phyloP scores from a whole-genome alignment of 1,284 basidiomycete species.

The Phellopilus nigrolimitatus region DNA sequence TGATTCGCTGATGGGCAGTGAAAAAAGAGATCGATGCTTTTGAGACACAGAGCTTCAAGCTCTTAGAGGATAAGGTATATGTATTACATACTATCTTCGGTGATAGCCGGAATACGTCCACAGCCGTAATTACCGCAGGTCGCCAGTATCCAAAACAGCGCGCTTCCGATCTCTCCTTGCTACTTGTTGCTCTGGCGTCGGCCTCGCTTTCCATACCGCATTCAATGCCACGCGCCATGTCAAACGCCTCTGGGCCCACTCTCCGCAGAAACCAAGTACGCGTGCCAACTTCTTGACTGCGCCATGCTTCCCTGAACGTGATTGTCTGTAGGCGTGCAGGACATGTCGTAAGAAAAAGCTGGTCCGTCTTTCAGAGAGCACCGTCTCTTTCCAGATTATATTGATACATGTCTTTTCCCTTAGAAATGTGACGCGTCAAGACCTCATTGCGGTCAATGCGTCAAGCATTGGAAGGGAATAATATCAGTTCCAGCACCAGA shows the following conservation, averaged over 20 bases:
- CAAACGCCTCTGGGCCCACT: conserved; percentile 48
- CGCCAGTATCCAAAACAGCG: too few relatives aligned
- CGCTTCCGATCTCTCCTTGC: background rate
- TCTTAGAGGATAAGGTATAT: too few relatives aligned
- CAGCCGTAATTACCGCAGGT: too few relatives aligned
- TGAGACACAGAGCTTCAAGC: too few relatives aligned
- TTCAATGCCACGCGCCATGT: conserved; percentile 59
- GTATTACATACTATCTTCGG: too few relatives aligned
- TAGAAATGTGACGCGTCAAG: conserved; percentile 82
- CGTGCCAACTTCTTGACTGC: conserved; percentile 9
- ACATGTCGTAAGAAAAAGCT: conserved; percentile 78
- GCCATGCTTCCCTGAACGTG: conserved; percentile 5
- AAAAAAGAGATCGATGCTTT: too few relatives aligned
- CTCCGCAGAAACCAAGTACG: conserved; percentile 74
- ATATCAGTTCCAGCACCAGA: conserved; percentile 74
- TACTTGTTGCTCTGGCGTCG: background rate
- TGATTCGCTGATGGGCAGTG: too few relatives aligned
- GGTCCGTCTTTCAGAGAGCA: conserved; percentile 37
- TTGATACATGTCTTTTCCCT: conserved; percentile 13
- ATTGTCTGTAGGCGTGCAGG: conserved; percentile 56
- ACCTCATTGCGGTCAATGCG: conserved; percentile 76
- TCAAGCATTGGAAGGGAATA: conserved; percentile 76
- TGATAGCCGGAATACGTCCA: too few relatives aligned
- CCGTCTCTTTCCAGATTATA: conserved; percentile 17
- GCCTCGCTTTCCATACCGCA: background rate